Evolutionary conservation across 2,329 filamentous ascomycete genomes (phyloP), one percentile per base, ranked within the genome.

Genomic region (Chaetomiaceae sp.): DNA sequence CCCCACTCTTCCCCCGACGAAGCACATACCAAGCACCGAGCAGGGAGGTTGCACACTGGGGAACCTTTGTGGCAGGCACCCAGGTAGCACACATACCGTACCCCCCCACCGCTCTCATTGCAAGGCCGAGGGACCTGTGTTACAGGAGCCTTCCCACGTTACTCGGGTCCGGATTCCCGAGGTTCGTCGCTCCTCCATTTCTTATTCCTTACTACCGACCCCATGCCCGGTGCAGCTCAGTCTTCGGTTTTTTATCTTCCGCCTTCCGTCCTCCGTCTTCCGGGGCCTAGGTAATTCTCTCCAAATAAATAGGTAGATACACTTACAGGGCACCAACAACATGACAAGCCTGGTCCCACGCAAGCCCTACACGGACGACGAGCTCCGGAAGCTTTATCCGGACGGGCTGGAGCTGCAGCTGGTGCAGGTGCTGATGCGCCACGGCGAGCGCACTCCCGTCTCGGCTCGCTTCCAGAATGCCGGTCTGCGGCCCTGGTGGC

Each of bases 401-500:
- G 72, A 83, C 51, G 76, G 80, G 40, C 77, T 99, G 54, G 80
- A 92, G 67, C 82, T 99, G 32, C 87, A 94, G 67, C 82, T 94
- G 55, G 94, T 97, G 45, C 94, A 99, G 73, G 79, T 97, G 63
- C 80, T 90, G 58, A 80, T 90, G 64, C 85, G 87, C 53, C 87
- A 91, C 71, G 87, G 87, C 71, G 82, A 85, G 74, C 85, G 92
- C 53, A 92, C 86, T 7, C 92, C 92, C 25, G 88, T 97, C 25
- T 87, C 84, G 53, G 79, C 88, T n/a, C 86, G 94, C 34, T 96
- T 99, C 69, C 81, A 88, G 66, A 94, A 92, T 72, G 80, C 81
- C 43, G 83, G 82, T 10, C 76, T 86, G n/a, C 68, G 73, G 38
- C 67, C 78, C 45, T 85, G 84, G 71, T 99, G 94, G 94, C 90